Percentiles rank a stretch among this genome's conserved stretches.
phyloP scores from a whole-genome alignment of 192 early-diverging fungal species.

The Mortierella hygrophila region DNA sequence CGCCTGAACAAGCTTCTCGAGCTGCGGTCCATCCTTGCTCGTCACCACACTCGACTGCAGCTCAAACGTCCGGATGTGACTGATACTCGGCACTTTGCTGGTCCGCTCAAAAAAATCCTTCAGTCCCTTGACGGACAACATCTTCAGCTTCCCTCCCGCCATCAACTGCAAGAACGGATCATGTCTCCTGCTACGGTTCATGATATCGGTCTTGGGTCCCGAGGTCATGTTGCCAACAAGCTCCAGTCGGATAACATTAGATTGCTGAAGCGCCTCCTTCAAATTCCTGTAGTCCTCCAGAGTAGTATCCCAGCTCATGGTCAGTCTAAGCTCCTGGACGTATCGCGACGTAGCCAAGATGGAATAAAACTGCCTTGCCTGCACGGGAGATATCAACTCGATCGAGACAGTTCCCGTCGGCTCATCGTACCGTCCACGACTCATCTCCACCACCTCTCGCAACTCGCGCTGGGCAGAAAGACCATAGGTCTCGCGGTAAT shows the following conservation, averaged over 20 bases:
- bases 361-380: slow-evolving; percentile 16
- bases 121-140: background rate
- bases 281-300: slow-evolving; percentile 1
- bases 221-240: background rate
- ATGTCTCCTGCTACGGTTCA: slow-evolving; percentile 8
- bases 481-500: slow-evolving; percentile 20
- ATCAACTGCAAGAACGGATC: slow-evolving; percentile 23
- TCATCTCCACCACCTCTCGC: slow-evolving; percentile 7
- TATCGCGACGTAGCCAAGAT: slow-evolving; percentile 1
- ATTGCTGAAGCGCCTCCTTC: background rate
- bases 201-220: background rate
- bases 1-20: background rate
- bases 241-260: background rate
- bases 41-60: background rate
- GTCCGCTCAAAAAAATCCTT: slow-evolving; percentile 9
- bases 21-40: background rate
- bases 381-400: background rate
- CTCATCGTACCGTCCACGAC: slow-evolving; percentile 8
- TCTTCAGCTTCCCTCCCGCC: slow-evolving; percentile 8
- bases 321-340: slow-evolving; percentile 9
- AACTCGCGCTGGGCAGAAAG: background rate
- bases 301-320: slow-evolving; percentile 11
- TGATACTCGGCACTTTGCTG: slow-evolving; percentile 2
- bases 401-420: slow-evolving; percentile 2
- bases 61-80: background rate